These are phyloP conservation scores for Aspergillus novoparasiticus DNA, from an alignment of 2,329 filamentous ascomycete species.

Conservation along the genomic window DNA sequence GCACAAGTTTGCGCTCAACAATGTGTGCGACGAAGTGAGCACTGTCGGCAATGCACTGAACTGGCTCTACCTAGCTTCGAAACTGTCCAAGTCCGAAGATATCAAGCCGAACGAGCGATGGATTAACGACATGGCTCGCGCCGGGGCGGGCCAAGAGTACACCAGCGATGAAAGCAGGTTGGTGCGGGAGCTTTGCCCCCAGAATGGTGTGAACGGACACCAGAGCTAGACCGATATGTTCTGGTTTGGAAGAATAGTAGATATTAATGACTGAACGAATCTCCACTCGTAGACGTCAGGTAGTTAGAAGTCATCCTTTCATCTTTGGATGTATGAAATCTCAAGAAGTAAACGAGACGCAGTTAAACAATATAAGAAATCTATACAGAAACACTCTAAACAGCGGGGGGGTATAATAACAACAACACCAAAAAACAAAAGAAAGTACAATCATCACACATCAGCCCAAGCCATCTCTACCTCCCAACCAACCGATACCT, in stretches of 20 bases:
- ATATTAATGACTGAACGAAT: neutral
- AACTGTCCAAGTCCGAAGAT: constrained; percentile 60
- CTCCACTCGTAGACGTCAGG: neutral
- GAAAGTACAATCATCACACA: neutral
- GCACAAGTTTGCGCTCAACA: constrained; percentile 63
- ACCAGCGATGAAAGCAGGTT: constrained; percentile 62
- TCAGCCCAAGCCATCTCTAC: constrained; percentile 11
- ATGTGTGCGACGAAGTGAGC: constrained; percentile 79
- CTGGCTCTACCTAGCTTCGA: constrained; percentile 77
- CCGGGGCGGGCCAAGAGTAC: constrained; percentile 64
- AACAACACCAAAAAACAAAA: neutral
- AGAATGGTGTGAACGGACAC: constrained; percentile 4
- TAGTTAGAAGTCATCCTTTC: neutral
- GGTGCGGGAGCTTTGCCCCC: constrained; percentile 35
- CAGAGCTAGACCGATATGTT: neutral
- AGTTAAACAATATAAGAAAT: neutral
- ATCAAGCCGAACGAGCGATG: constrained; percentile 64
- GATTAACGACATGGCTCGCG: constrained; percentile 74
- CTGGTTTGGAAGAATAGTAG: neutral
- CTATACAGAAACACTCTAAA: neutral
- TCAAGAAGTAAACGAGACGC: neutral
- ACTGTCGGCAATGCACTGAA: constrained; percentile 76
- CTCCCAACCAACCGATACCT: constrained; percentile 44
- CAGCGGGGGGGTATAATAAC: constrained; percentile 18
- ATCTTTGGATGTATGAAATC: neutral